Evolutionary conservation across 495 filamentous ascomycete genomes (phyloP).

Genomic region (Neurospora sp.): DNA sequence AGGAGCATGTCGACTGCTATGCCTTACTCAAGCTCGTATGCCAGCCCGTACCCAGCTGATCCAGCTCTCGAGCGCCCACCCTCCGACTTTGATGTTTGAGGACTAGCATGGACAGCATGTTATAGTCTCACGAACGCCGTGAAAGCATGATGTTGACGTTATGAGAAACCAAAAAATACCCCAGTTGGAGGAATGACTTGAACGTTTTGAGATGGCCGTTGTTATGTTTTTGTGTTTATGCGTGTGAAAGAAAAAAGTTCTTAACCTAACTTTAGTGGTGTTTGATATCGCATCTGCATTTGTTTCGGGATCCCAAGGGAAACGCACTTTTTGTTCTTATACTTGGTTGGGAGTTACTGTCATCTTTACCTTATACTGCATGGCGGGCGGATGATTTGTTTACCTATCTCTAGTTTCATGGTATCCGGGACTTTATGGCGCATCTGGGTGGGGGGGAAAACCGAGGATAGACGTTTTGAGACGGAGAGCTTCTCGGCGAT

Average conservation of each 20-base stretch:
- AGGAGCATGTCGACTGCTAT: slow-evolving; percentile 8
- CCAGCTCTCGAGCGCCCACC: slow-evolving; percentile 6
- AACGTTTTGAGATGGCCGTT: background rate
- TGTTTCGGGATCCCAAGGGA: background rate
- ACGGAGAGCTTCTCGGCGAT: background rate
- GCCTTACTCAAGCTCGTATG: slow-evolving; percentile 9
- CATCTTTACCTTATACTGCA: background rate
- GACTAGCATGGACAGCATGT: background rate
- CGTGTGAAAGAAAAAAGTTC: background rate
- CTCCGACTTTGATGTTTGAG: slow-evolving; percentile 16
- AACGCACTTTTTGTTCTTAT: background rate
- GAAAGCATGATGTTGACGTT: background rate
- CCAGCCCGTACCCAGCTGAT: slow-evolving; percentile 9
- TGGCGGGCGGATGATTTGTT: background rate
- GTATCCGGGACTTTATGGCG: background rate
- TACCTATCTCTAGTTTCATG: background rate
- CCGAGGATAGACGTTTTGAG: background rate
- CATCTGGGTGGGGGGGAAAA: background rate
- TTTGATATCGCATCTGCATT: background rate
- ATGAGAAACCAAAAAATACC: background rate
- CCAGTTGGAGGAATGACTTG: background rate
- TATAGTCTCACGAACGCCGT: background rate
- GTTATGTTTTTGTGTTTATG: background rate
- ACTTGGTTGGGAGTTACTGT: background rate
- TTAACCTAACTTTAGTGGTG: background rate